Conservation (phyloP, 2,329 filamentous ascomycete genomes). For the Aspergillaceae sp. region DNA sequence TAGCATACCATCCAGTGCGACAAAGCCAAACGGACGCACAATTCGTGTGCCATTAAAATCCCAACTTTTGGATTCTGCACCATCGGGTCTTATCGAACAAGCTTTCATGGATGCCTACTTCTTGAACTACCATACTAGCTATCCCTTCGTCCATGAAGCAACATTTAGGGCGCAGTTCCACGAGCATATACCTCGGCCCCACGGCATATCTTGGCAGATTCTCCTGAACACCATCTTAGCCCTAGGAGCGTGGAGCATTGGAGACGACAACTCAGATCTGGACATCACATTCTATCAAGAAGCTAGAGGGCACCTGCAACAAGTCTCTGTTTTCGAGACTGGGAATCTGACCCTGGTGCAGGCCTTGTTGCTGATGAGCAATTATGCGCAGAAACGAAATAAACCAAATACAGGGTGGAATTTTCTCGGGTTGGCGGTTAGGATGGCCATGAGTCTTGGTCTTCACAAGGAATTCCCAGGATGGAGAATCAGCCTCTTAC, state of each 20-base stretch:
- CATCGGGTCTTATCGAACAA: constrained; percentile 31
- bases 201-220: constrained; percentile 38
- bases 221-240: constrained; percentile 39
- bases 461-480: constrained; percentile 44
- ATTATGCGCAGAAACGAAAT: constrained; percentile 44
- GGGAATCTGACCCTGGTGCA: constrained; percentile 44
- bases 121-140: constrained; percentile 38
- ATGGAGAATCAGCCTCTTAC: constrained; percentile 38
- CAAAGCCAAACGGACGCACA: constrained; percentile 13
- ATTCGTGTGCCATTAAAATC: constrained; percentile 29
- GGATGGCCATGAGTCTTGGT: constrained; percentile 44
- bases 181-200: constrained; percentile 35
- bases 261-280: constrained; percentile 32
- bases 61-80: constrained; percentile 30
- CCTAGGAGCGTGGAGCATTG: constrained; percentile 38
- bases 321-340: constrained; percentile 40
- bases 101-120: constrained; percentile 41
- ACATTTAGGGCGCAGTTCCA: constrained; percentile 42
- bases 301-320: constrained; percentile 38
- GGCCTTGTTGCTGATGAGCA: constrained; percentile 39
- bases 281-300: constrained; percentile 41
- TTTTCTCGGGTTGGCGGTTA: constrained; percentile 40
- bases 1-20: constrained; percentile 25
- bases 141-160: constrained; percentile 42
- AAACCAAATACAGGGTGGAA: constrained; percentile 46